These are phyloP conservation scores for Xylaria grammica DNA, from an alignment of 495 filamentous ascomycete genomes.

Conservation along the genomic window DNA sequence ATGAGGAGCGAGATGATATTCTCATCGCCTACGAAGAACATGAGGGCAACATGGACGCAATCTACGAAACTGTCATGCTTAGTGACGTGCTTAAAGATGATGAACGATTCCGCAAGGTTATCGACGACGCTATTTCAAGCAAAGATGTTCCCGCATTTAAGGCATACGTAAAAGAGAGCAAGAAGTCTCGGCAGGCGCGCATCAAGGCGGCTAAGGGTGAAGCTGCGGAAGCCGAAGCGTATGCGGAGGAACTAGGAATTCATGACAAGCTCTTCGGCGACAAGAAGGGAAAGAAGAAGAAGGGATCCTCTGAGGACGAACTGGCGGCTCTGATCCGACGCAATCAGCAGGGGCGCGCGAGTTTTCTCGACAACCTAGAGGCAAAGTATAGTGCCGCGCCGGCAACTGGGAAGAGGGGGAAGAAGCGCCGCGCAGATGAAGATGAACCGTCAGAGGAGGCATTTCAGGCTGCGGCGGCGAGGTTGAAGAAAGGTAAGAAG, in stretches of 20 bases:
- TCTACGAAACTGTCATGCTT: slow-evolving; percentile 86
- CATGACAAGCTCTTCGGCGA: slow-evolving; percentile 60
- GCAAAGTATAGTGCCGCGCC: slow-evolving; percentile 69
- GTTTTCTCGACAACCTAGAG: slow-evolving; percentile 72
- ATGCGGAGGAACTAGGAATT: slow-evolving; percentile 72
- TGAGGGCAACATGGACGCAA: slow-evolving; percentile 71
- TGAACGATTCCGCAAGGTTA: slow-evolving; percentile 76
- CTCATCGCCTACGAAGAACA: slow-evolving; percentile 71
- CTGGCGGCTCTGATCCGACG: slow-evolving; percentile 50
- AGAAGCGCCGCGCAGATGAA: slow-evolving; percentile 52
- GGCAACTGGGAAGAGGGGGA: slow-evolving; percentile 50
- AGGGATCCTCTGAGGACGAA: slow-evolving; percentile 45
- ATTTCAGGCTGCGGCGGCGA: slow-evolving; percentile 60
- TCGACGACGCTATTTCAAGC: slow-evolving; percentile 77
- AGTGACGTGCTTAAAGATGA: slow-evolving; percentile 86
- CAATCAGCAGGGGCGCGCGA: slow-evolving; percentile 43
- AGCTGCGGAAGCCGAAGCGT: slow-evolving; percentile 71
- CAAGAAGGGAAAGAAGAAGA: slow-evolving; percentile 44
- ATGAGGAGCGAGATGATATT: slow-evolving; percentile 79
- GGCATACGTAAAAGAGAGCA: slow-evolving; percentile 73
- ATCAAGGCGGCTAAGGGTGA: slow-evolving; percentile 68
- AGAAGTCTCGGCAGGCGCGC: slow-evolving; percentile 66
- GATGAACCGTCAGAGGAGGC: slow-evolving; percentile 69
- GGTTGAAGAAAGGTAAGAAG: slow-evolving; percentile 50
- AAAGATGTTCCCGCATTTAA: slow-evolving; percentile 68